phyloP scores from a whole-genome alignment of 208 protist genomes.

The Strigomonas galati region DNA sequence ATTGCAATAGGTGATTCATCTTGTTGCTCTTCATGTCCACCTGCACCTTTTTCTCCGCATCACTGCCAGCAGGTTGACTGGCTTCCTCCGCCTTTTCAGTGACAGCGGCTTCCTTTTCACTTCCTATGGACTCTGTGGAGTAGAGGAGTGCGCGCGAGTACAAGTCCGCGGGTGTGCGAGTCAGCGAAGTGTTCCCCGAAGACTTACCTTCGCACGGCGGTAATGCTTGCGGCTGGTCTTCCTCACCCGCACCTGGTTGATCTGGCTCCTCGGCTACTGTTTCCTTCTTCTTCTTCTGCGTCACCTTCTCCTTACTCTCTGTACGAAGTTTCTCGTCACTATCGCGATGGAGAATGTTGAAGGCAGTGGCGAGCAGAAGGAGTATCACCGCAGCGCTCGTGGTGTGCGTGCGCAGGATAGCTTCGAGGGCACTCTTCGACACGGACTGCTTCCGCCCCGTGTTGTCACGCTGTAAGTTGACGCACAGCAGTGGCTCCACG shows the following conservation, averaged over 20 bases:
- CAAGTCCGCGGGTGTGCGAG: slow-evolving; percentile 39
- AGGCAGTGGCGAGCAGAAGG: slow-evolving; percentile 28
- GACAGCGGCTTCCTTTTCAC: not conserved
- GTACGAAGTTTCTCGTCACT: not conserved
- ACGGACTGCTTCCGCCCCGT: slow-evolving; percentile 49
- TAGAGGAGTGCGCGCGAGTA: slow-evolving; percentile 40
- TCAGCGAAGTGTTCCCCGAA: not conserved
- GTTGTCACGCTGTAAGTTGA: slow-evolving; percentile 46
- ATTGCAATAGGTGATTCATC: not conserved
- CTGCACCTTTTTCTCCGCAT: not conserved
- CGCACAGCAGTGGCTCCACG: slow-evolving; percentile 52
- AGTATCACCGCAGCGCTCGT: slow-evolving; percentile 30
- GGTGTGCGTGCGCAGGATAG: slow-evolving; percentile 52
- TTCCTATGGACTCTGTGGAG: slow-evolving; percentile 15
- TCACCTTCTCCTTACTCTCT: not conserved
- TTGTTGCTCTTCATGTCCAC: not conserved
- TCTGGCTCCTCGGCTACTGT: too few relatives aligned
- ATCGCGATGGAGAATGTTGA: slow-evolving; percentile 8
- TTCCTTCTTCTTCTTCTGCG: not conserved
- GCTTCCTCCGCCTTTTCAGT: not conserved
- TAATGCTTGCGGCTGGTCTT: too few relatives aligned
- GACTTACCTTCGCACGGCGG: too few relatives aligned
- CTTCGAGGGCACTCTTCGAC: slow-evolving; percentile 34
- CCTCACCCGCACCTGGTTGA: not conserved
- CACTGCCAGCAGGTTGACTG: not conserved